Percentiles rank a stretch among this genome's conserved stretches.
phyloP scores from a whole-genome alignment of 768 basidiomycete species.

The Trametes meyenii region DNA sequence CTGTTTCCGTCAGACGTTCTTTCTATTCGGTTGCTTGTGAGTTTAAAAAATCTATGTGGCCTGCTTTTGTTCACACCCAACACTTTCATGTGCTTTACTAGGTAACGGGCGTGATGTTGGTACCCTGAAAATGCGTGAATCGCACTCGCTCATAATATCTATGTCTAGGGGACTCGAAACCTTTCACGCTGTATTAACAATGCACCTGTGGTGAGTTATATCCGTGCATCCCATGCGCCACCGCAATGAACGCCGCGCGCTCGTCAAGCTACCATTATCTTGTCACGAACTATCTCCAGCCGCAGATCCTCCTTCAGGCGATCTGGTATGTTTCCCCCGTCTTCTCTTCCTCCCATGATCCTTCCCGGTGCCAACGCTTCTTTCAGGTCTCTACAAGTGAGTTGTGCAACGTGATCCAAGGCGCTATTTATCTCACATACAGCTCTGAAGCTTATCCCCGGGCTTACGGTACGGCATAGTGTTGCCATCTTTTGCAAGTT shows the following conservation, averaged over 20 bases:
- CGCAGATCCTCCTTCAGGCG: neutral
- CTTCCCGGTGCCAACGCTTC: neutral
- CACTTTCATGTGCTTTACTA: neutral
- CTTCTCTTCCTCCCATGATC: neutral
- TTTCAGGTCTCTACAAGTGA: neutral
- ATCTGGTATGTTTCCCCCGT: neutral
- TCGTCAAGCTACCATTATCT: neutral
- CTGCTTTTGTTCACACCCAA: neutral
- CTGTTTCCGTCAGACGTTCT: neutral
- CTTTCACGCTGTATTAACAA: neutral
- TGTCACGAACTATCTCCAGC: neutral
- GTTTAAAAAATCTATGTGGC: neutral
- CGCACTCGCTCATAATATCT: neutral
- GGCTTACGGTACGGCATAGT: neutral
- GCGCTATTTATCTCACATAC: neutral
- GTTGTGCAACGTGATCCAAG: neutral
- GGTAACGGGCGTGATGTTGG: neutral
- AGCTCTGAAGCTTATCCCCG: neutral
- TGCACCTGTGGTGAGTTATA: neutral
- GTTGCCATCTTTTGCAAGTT: too few species aligned
- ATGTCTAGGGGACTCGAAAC: neutral
- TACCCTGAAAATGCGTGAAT: neutral
- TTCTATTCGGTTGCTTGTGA: neutral
- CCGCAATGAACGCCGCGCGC: neutral
- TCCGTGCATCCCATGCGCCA: neutral